These are phyloP conservation scores for Nidularia pulvinata DNA, from an alignment of 768 basidiomycete species.

Conservation along the genomic window DNA sequence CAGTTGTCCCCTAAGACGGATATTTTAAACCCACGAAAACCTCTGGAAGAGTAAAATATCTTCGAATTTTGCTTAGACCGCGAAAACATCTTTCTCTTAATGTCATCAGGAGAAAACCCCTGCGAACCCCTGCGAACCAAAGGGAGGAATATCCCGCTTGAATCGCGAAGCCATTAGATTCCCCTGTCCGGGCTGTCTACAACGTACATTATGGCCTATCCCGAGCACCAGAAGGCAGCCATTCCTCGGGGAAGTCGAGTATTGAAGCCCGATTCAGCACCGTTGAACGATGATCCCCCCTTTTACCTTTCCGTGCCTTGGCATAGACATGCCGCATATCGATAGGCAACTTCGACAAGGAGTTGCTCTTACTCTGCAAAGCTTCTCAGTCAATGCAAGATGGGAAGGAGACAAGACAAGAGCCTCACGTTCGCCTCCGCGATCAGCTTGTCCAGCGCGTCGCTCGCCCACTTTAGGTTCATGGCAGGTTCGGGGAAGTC, in stretches of 20 bases:
- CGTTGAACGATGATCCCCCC: conserved; percentile 66
- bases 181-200: too few relatives aligned
- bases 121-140: not conserved
- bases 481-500: conserved; percentile 78
- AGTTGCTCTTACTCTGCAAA: conserved; percentile 34
- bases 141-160: not conserved
- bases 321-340: conserved; percentile 81
- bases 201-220: too few relatives aligned
- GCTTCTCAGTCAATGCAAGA: too few relatives aligned
- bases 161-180: not conserved
- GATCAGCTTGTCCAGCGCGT: conserved; percentile 77
- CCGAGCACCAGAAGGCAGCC: conserved; percentile 52
- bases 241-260: conserved; percentile 82
- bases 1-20: too few relatives aligned
- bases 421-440: conserved; percentile 86
- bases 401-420: too few relatives aligned
- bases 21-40: too few relatives aligned
- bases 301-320: conserved; percentile 69
- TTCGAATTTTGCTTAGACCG: too few relatives aligned
- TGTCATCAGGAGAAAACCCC: not conserved
- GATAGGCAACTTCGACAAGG: conserved; percentile 68
- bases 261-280: conserved; percentile 60
- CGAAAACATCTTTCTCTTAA: not conserved
- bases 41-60: too few relatives aligned
- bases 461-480: conserved; percentile 96